These are phyloP conservation scores for Eimeria falciformis DNA, from an alignment of 169 alveolate genomes.

Conservation along the genomic window DNA sequence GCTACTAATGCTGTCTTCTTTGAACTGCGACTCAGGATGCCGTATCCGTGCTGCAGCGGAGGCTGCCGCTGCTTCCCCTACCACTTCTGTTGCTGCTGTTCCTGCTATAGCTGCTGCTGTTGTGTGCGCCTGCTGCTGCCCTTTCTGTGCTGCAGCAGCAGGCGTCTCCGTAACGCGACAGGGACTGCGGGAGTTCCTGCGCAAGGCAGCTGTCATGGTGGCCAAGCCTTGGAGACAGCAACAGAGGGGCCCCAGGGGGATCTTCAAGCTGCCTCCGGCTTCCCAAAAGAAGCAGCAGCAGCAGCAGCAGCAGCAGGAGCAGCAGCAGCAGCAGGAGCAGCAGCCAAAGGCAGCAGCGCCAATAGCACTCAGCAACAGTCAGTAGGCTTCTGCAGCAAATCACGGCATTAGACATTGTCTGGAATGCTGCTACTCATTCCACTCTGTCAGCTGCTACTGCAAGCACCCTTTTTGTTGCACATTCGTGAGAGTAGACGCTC, in stretches of 20 bases:
- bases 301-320: too few relatives aligned
- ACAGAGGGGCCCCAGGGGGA: constrained; percentile 47
- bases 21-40: background rate
- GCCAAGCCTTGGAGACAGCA: constrained; percentile 42
- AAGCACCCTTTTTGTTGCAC: too few relatives aligned
- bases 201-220: constrained; percentile 18
- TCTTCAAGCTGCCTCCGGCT: background rate
- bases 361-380: too few relatives aligned
- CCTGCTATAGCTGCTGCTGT: background rate
- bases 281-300: too few relatives aligned
- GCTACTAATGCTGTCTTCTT: background rate
- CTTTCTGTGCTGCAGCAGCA: constrained; percentile 57
- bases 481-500: too few relatives aligned
- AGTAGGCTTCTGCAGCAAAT: too few relatives aligned
- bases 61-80: background rate
- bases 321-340: constrained; percentile 8
- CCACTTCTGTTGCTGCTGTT: too few relatives aligned
- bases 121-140: background rate
- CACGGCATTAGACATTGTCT: too few relatives aligned
- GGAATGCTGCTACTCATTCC: too few relatives aligned
- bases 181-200: constrained; percentile 16
- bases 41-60: background rate
- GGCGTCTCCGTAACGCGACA: constrained; percentile 9
- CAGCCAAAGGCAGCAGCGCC: background rate
- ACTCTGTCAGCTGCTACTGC: too few relatives aligned